These are phyloP conservation scores for Sindora glabra DNA, from an alignment of 306 rosid species.

Conservation along the genomic window DNA sequence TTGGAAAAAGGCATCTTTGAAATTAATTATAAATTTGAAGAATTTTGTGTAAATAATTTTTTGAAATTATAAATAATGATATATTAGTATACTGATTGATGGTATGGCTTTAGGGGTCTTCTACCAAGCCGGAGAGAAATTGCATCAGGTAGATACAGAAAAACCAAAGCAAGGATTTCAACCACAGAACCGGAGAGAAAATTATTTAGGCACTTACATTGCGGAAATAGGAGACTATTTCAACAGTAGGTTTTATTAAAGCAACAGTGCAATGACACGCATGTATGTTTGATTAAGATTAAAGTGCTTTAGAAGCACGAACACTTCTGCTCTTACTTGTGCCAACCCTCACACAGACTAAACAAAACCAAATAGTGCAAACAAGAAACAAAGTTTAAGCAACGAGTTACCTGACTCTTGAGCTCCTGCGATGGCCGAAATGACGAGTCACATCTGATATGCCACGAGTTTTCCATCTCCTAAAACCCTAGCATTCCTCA, in stretches of 20 bases:
- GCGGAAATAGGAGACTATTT: background rate
- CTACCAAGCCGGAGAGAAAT: too few relatives aligned
- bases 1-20: too few relatives aligned
- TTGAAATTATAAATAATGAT: too few relatives aligned
- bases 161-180: too few relatives aligned
- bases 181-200: background rate
- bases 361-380: background rate
- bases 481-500: conserved; percentile 1
- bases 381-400: background rate
- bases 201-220: background rate
- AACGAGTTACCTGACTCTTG: conserved; percentile 3
- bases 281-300: too few relatives aligned
- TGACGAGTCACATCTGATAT: conserved; percentile 11
- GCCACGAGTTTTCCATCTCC: conserved; percentile 9
- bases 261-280: background rate
- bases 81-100: too few relatives aligned
- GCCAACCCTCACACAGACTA: too few relatives aligned
- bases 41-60: too few relatives aligned
- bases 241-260: background rate
- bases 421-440: conserved; percentile 9
- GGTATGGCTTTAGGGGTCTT: too few relatives aligned
- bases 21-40: too few relatives aligned
- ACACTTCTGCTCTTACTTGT: too few relatives aligned
- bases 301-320: too few relatives aligned
- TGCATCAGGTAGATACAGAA: background rate